Evolutionary conservation across 306 rosid genomes (phyloP), one percentile per base, ranked within the genome.

Genomic region (Ceratonia siliqua): DNA sequence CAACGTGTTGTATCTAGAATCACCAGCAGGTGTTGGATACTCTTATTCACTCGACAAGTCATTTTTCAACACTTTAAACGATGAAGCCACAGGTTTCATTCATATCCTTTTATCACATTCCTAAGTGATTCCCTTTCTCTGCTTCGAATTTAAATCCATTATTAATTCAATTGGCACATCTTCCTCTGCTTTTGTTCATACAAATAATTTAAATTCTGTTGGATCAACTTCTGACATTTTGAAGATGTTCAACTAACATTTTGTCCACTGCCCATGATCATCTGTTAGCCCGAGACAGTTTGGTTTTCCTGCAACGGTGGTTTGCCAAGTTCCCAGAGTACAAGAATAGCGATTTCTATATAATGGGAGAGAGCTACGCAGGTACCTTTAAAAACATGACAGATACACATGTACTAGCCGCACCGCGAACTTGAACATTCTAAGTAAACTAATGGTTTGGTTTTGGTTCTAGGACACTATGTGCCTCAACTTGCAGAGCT

Each of bases 1-100:
- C 39, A 82, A 78, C 21, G 54, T 82, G 7, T 17, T 78, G 58
- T 82, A 82, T 39, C 30, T 82, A 21, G 86, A 82, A 21, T 77
- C 86, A 5, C 86, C 82, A 2, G 80, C 77, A 0, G 80, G 86
- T 8, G 86, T 78, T 52, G 83, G 86, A 12, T 82, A 78, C 52
- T 82, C 86, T 17, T 82, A 68, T 24, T 69, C 86, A 7, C 20
- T 72, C 1, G 62, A 82, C 18, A 0, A 14, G 5, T 59, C 81
- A 17, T 82, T 78, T 28, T 82, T 73, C 61, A 8, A 5, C 35
- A 24, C 35, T 5, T 36, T 78, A 8, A 62, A 73, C 2, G 83
- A 73, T 41, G 39, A 32, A 8, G 69, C 62, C 10, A 68, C 86
- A 52, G 82, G 85, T 77, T 13, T 5, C 6, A 6, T 33, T 55